phyloP scores from a whole-genome alignment of 2,329 filamentous ascomycete genomes.

The Colletotrichum sansevieriae region DNA sequence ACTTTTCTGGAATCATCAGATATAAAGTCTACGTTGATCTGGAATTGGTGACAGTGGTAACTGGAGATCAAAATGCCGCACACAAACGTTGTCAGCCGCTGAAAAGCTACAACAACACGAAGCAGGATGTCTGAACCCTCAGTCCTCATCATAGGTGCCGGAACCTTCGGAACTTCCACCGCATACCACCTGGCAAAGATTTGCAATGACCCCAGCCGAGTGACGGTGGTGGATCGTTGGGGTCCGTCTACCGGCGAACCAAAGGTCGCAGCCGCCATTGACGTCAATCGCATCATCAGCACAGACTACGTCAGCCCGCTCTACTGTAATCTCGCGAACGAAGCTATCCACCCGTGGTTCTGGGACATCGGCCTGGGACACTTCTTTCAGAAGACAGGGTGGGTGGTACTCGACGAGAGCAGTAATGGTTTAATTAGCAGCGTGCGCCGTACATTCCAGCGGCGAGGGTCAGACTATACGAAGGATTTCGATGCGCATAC shows the following conservation, averaged over 20 bases:
- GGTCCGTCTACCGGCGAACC: not conserved
- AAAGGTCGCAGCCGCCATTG: conserved; percentile 46
- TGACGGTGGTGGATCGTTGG: conserved; percentile 38
- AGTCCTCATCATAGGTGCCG: conserved; percentile 61
- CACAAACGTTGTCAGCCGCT: too few species aligned
- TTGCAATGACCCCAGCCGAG: conserved; percentile 30
- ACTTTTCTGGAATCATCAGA: too few species aligned
- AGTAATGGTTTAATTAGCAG: not conserved
- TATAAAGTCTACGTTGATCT: too few species aligned
- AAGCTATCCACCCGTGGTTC: conserved; percentile 45
- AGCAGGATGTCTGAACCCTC: conserved; percentile 10
- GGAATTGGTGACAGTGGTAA: too few species aligned
- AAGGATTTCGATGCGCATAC: not conserved
- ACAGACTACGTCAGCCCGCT: conserved; percentile 50
- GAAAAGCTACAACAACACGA: too few species aligned
- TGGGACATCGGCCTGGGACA: conserved; percentile 26
- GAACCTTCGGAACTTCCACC: conserved; percentile 63
- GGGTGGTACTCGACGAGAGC: conserved; percentile 21
- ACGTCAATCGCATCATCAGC: conserved; percentile 55
- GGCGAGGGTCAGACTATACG: conserved; percentile 31
- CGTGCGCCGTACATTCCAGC: conserved; percentile 14
- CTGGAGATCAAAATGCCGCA: too few species aligned
- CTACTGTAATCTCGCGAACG: conserved; percentile 49
- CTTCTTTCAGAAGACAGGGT: conserved; percentile 30
- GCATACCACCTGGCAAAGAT: conserved; percentile 58